Percentiles rank a stretch among this genome's conserved stretches.
Evolutionary conservation across 768 basidiomycete genomes (phyloP).

Genomic region (Lanmaoa rubissima): DNA sequence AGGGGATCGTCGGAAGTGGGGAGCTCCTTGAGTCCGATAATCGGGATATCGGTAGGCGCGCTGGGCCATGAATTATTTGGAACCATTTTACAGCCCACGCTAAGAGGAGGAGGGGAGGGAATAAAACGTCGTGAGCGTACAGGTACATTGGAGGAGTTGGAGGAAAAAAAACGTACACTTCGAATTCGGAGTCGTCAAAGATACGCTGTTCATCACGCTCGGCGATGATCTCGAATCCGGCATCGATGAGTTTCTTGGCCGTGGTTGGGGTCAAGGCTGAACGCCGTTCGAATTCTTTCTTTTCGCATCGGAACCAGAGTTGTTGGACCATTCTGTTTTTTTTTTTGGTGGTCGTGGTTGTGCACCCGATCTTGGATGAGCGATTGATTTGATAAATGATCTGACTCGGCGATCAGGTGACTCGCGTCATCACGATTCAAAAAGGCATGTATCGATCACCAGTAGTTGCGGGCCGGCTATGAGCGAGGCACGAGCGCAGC

Average conservation of each 20-base stretch:
- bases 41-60: constrained; percentile 71
- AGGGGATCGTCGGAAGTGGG: constrained; percentile 78
- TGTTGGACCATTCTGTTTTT: constrained; percentile 35
- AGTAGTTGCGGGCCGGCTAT: too few species aligned
- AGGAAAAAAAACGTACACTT: constrained; percentile 59
- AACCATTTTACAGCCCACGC: constrained; percentile 87
- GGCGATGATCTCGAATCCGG: constrained; percentile 86
- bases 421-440: too few species aligned
- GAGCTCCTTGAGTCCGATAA: constrained; percentile 98
- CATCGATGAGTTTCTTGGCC: constrained; percentile 81
- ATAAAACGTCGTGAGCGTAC: background rate
- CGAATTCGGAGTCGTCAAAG: constrained; percentile 91
- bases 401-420: too few species aligned
- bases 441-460: too few species aligned
- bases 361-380: too few species aligned
- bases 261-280: constrained; percentile 92
- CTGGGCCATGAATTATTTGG: constrained; percentile 86
- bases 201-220: constrained; percentile 94
- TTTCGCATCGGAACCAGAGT: constrained; percentile 97
- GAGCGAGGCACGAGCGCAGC: too few species aligned
- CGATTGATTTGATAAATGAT: too few species aligned
- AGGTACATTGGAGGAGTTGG: background rate
- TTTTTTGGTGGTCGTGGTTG: too few species aligned
- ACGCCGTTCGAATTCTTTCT: constrained; percentile 90
- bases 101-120: constrained; percentile 28